These are phyloP conservation scores for Kickxella alabastrina DNA, from an alignment of 192 early-diverging fungal species.

Conservation along the genomic window DNA sequence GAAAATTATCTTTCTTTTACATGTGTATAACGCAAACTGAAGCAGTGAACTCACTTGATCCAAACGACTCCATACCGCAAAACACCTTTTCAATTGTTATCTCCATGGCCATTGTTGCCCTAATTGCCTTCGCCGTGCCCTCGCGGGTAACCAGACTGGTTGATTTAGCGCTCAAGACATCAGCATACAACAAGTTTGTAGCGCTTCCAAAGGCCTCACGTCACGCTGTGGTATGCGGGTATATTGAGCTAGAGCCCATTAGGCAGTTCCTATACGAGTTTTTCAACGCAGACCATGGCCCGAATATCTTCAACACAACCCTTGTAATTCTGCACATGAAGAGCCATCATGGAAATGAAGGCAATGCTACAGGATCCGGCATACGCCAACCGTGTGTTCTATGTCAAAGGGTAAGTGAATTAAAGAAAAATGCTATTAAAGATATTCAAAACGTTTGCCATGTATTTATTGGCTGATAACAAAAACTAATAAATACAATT, in stretches of 20 bases:
- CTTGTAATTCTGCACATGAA: slow-evolving; percentile 38
- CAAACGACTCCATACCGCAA: slow-evolving; percentile 35
- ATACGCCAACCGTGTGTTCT: slow-evolving; percentile 47
- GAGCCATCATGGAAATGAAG: slow-evolving; percentile 46
- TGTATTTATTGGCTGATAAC: too few relatives aligned
- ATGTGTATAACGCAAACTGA: slow-evolving; percentile 10
- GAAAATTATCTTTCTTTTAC: background rate
- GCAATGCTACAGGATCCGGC: slow-evolving; percentile 28
- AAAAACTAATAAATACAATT: too few relatives aligned
- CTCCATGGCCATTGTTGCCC: slow-evolving; percentile 38
- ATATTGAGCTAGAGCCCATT: slow-evolving; percentile 37
- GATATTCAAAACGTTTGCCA: too few relatives aligned
- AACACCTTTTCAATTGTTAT: slow-evolving; percentile 43
- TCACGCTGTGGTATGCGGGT: slow-evolving; percentile 41
- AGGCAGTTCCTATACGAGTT: slow-evolving; percentile 50
- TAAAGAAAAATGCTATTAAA: background rate
- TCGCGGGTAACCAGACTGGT: slow-evolving; percentile 36
- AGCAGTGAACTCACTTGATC: slow-evolving; percentile 30
- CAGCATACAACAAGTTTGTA: slow-evolving; percentile 33
- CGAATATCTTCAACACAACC: slow-evolving; percentile 36
- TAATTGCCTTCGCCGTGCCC: slow-evolving; percentile 48
- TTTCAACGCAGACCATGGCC: slow-evolving; percentile 48
- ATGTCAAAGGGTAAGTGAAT: slow-evolving; percentile 40
- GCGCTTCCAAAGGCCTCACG: slow-evolving; percentile 28
- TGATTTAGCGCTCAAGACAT: slow-evolving; percentile 38